Conservation (phyloP, 2,329 filamentous ascomycete species). For the Apiospora rasikravindrae region DNA sequence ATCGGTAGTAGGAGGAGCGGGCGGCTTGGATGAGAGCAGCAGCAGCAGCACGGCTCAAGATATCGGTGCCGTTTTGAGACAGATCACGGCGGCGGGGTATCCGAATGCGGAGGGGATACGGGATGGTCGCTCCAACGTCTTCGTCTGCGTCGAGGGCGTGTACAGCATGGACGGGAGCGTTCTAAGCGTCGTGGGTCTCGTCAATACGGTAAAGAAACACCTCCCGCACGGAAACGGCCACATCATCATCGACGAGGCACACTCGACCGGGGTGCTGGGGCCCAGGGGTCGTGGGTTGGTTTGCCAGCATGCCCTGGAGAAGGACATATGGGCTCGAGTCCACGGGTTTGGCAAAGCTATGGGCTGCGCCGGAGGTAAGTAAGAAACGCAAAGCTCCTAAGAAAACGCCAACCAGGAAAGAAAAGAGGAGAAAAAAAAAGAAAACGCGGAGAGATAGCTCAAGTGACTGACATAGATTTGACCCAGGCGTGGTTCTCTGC, state of each 20-base stretch:
- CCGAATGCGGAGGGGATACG: constrained; percentile 21
- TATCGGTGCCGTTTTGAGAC: constrained; percentile 36
- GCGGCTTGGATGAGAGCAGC: constrained; percentile 11
- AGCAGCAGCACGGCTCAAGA: constrained; percentile 26
- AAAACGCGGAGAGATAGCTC: no score
- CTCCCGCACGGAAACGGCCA: constrained; percentile 65
- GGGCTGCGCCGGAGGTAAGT: constrained; percentile 69
- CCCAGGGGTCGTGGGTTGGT: constrained; percentile 62
- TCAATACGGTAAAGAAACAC: constrained; percentile 61
- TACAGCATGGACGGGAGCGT: constrained; percentile 80
- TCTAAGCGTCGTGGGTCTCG: constrained; percentile 59
- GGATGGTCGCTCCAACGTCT: constrained; percentile 53
- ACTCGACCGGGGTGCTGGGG: constrained; percentile 67
- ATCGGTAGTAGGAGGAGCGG: constrained; percentile 44
- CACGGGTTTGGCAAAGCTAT: constrained; percentile 73
- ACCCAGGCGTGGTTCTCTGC: constrained; percentile 66
- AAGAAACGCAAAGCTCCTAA: no score
- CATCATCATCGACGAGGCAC: constrained; percentile 72
- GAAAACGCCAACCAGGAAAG: no score
- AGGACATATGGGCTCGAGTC: constrained; percentile 60
- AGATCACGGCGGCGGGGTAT: constrained; percentile 27
- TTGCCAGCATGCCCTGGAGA: constrained; percentile 59
- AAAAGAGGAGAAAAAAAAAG: no score
- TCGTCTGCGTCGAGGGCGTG: constrained; percentile 72
- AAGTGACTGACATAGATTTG: not conserved